These are phyloP conservation scores for Aspergillus texensis DNA, from an alignment of 2,329 filamentous ascomycete genomes.

Conservation along the genomic window DNA sequence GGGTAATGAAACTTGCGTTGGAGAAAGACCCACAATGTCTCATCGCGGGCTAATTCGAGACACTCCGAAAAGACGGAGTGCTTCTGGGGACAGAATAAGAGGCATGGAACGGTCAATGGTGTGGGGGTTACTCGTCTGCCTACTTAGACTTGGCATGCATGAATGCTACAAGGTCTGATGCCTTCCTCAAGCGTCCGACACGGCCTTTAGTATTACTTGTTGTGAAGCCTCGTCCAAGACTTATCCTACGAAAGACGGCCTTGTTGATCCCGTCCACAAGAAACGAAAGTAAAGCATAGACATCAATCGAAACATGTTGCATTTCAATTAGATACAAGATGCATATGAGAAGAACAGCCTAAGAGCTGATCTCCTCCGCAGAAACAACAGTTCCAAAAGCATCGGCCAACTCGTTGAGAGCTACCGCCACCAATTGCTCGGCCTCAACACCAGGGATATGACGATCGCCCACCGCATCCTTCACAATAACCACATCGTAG, in stretches of 20 bases:
- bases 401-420: slow-evolving; percentile 63
- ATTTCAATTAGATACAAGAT: neutral
- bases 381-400: slow-evolving; percentile 64
- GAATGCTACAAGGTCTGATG: neutral
- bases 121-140: neutral
- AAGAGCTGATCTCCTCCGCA: slow-evolving; percentile 46
- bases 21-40: neutral
- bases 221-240: neutral
- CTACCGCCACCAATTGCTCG: slow-evolving; percentile 54
- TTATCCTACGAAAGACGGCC: neutral
- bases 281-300: neutral
- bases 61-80: no score
- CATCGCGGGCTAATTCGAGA: neutral
- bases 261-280: no score
- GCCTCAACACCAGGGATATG: slow-evolving; percentile 63
- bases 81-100: neutral
- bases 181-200: neutral
- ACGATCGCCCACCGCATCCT: slow-evolving; percentile 67
- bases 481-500: slow-evolving; percentile 64
- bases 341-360: neutral
- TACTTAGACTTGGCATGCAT: neutral
- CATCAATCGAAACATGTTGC: neutral
- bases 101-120: neutral
- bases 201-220: neutral
- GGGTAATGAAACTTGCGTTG: neutral